Evolutionary conservation across 805 yeast genomes (phyloP).

Genomic region (Candida ascalaphidarum): DNA sequence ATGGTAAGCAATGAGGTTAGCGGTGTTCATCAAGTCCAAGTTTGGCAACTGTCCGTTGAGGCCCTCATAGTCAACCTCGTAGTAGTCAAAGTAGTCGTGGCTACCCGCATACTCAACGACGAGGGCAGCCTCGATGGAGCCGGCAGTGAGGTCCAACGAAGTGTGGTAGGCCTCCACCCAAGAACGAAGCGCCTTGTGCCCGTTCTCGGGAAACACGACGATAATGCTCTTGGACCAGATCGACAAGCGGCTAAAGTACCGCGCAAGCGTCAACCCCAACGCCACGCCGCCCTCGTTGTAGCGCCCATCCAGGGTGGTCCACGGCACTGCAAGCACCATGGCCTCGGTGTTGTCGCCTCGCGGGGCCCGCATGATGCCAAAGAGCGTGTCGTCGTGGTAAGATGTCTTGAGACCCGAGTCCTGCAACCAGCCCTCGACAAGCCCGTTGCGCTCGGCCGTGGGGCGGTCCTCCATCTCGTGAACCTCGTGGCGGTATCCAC

Average conservation of each 20-base stretch:
- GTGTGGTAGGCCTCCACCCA: slow-evolving; percentile 97
- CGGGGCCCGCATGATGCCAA: slow-evolving; percentile 85
- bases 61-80: slow-evolving; percentile 78
- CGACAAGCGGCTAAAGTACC: slow-evolving; percentile 78
- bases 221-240: slow-evolving; percentile 95
- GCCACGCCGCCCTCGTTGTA: slow-evolving; percentile 78
- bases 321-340: slow-evolving; percentile 84
- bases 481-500: slow-evolving; percentile 72
- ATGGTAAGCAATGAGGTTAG: slow-evolving; percentile 61
- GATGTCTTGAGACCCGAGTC: slow-evolving; percentile 66
- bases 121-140: slow-evolving; percentile 86
- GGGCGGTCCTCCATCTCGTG: slow-evolving; percentile 24
- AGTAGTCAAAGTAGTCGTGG: slow-evolving; percentile 59
- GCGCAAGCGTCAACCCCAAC: slow-evolving; percentile 59
- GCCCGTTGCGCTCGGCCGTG: slow-evolving; percentile 31
- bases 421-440: slow-evolving; percentile 50
- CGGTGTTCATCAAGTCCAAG: slow-evolving; percentile 79
- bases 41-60: slow-evolving; percentile 95
- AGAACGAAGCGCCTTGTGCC: slow-evolving; percentile 56
- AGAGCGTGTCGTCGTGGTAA: slow-evolving; percentile 38
- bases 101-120: slow-evolving; percentile 69
- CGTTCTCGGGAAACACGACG: slow-evolving; percentile 71
- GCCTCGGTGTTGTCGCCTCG: slow-evolving; percentile 96
- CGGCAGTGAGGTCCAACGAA: slow-evolving; percentile 78
- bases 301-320: slow-evolving; percentile 59